Conservation (phyloP, 805 yeast genomes). For the Vanderwaltozyma tropicalis region DNA sequence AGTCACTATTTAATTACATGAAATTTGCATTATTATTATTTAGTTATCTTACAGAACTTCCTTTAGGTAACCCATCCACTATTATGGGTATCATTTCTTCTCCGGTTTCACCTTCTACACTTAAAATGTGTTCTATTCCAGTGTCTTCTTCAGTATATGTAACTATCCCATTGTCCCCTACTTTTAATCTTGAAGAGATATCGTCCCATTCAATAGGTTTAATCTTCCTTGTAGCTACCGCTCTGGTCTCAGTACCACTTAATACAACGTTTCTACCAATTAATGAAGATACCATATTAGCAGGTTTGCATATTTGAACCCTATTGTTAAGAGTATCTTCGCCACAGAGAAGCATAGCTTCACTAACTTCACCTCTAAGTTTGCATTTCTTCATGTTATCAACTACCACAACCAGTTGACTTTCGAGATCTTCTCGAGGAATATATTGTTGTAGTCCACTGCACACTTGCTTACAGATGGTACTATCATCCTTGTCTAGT, state of each 20-base stretch:
- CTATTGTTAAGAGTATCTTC: constrained; percentile 14
- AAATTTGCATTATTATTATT: not conserved
- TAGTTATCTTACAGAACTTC: constrained; percentile 9
- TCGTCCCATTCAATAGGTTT: constrained; percentile 16
- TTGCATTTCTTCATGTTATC: constrained; percentile 51
- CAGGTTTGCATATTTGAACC: constrained; percentile 13
- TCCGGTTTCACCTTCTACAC: constrained; percentile 3
- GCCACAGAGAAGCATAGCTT: constrained; percentile 63
- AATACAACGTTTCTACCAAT: constrained; percentile 11
- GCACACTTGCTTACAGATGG: constrained; percentile 33
- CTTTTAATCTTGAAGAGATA: constrained; percentile 11
- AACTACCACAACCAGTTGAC: constrained; percentile 40
- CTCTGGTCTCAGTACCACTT: not conserved
- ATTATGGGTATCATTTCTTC: constrained; percentile 5
- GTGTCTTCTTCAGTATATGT: constrained; percentile 9
- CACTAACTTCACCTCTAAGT: constrained; percentile 51
- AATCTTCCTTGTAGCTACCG: constrained; percentile 9
- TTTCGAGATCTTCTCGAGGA: constrained; percentile 30
- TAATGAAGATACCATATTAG: not conserved
- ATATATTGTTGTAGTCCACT: constrained; percentile 46
- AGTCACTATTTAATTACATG: not conserved
- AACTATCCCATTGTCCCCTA: constrained; percentile 7
- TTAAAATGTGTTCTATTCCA: constrained; percentile 5
- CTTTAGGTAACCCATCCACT: constrained; percentile 10
- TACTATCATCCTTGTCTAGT: constrained; percentile 6